Base-by-base conservation (phyloP, 257 asterid genomes). In the Capsicum baccatum region DNA sequence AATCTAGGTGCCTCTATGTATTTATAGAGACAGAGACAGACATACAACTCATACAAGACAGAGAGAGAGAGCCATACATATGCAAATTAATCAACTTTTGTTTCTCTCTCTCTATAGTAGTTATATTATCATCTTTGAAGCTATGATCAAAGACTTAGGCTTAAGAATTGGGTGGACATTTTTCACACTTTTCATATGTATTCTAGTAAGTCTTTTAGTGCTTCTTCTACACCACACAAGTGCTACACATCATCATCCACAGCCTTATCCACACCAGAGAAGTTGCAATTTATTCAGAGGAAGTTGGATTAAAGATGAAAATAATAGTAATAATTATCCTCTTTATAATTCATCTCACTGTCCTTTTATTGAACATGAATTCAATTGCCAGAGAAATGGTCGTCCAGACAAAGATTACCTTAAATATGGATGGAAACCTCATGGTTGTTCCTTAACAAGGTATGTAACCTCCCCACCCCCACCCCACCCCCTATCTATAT, bases 301-400 rank as follows among this genome's bases (percentile, higher is more conserved):
- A 83, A 91, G 83, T n/a, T 95, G 97, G 98, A 91, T 90, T 21
- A 19, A 33, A 47, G 92, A 90, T 80, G 6, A 81, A n/a, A 16
- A 86, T 0, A 37, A 69, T 69, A 39, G 44, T 39, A 15, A 56
- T 14, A 69, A 35, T 69, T 85, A 84, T 57, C 90, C 97, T 35
- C 92, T 84, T 66, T 94, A 94, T 84, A 86, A 89, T 86, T 89
- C 92, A 19, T 60, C 88, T n/a, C 80, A 88, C 19, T 95, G 99
- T 60, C 98, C 98, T 39, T 94, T 95, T 86, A 91, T 93, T 7
- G 97, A 94, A 89, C 90, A 58, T n/a, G 96, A 90, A 83, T 95
- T 92, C 91, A 90, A 89, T 84, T 95, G 97, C 92, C 88, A 11
- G 54, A 88, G 86, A 3, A 95, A 95, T 76, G 99, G 97, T 83